Base-by-base conservation (phyloP, 768 basidiomycete species). In the Boletus subparvulus region DNA sequence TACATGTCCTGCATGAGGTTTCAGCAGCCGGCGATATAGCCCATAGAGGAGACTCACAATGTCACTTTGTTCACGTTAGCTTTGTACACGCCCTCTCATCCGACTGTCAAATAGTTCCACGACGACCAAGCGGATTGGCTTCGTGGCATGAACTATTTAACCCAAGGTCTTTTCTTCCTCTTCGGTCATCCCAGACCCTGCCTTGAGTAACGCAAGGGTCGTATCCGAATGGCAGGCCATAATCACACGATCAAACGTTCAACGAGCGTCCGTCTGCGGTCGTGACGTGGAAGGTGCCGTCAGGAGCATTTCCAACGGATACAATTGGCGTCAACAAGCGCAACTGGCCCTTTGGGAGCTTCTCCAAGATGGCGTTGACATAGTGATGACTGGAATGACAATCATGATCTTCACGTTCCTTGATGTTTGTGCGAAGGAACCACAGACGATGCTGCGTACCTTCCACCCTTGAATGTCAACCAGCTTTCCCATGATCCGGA, bases 401-500 rank as follows among this genome's bases (percentile, higher is more conserved):
- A 32, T 8, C 17, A 35, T 24, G 45, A n/a, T 50, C 16, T 13
- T 51, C 37, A 37, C 26, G 39, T 32, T 28, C 26, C 26, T 26
- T 26, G 26, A 44, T 1, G 52, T 32, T 32, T 7, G 11, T 33
- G 32, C 21, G 21, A 21, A 21, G 21, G 21, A 21, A 21, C 21
- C 21, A 21, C 21, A 21, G 21, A 21, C 1, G 32, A 33, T 33
- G 10, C 32, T 37, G 59, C 77, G 35, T 42, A 89, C 86, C 87
- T 87, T 65, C 90, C 88, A 12, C 87, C 87, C 54, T 80, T 70
- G 35, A 21, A 92, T 78, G 89, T 90, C 24, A 89, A 70, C 88
- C 88, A 91, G 88, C 60, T 85, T 88, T 0, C 82, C 86, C 0
- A 77, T 83, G 17, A 91, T 71, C 71, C 90, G 89, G 0, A 90